Base-by-base conservation (phyloP, 805 yeast species). In the Scheffersomyces lignosus region DNA sequence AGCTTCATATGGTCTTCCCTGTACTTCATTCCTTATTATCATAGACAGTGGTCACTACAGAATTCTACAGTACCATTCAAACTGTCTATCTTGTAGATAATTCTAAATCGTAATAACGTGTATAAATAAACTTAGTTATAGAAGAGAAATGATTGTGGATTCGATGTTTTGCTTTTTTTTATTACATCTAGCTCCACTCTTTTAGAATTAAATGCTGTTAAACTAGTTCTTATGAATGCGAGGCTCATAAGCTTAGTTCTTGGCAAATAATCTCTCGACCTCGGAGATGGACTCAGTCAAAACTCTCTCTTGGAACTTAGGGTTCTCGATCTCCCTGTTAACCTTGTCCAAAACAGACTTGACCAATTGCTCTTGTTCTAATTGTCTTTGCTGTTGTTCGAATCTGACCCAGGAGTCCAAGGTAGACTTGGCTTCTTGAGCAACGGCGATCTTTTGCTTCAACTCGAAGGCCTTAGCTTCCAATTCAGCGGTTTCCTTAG, bases 321-420 rank as follows among this genome's bases (percentile, higher is more conserved):
- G 81, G 72, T 84, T 83, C 55, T 75, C 70, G 54, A 93, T 69
- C 71, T 88, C 93, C 66, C 83, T 71, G 76, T 87, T 81, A 58
- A 91, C 93, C 75, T 87, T 89, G 37, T 89, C 73, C 63, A 89
- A 86, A 49, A 93, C 96, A 41, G 89, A 59, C 60, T 85, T 72
- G 52, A 95, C 81, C 58, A 93, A 81, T 70, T 87, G 96, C 70
- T 82, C 78, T 78, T 93, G 99, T 78, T 93, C 96, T 62, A 81
- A 72, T 76, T 88, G 96, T 76, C 97, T 91, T 52, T 90, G 93
- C 64, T 88, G 89, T 52, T 87, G 84, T 77, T 93, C 99, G 71
- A 86, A 87, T 80, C 98, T 87, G 56, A 90, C 97, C 99, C 99
- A 93, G 12, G 98, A 88, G 73, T 93, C 99, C 63, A 93, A 81